phyloP scores from a whole-genome alignment of 148 eudicot genomes.

The Chenopodium album region DNA sequence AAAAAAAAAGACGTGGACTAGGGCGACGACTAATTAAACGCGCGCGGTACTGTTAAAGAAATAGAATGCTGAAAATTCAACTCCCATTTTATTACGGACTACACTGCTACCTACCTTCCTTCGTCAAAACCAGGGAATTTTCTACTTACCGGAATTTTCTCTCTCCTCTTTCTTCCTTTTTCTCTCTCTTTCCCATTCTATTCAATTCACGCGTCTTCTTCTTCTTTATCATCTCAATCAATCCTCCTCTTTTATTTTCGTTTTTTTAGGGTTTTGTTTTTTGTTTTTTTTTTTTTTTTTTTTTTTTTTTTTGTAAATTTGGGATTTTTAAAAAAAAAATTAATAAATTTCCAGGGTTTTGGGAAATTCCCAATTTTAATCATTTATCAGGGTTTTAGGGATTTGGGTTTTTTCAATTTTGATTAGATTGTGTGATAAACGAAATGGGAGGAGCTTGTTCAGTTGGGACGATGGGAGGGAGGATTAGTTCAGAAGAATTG shows the following conservation, averaged over 20 bases:
- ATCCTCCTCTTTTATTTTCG: too few relatives aligned
- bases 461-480: constrained; percentile 23
- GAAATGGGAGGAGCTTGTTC: constrained; percentile 38
- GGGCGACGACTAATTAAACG: too few relatives aligned
- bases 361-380: too few relatives aligned
- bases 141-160: not conserved
- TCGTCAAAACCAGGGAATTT: constrained; percentile 20
- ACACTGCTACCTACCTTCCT: not conserved
- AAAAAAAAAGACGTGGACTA: too few relatives aligned
- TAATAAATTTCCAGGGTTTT: too few relatives aligned
- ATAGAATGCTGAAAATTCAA: not conserved
- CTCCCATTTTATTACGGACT: not conserved
- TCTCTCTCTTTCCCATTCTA: not conserved
- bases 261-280: too few relatives aligned
- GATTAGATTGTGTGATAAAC: not conserved
- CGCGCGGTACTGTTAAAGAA: too few relatives aligned
- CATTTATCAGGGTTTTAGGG: not conserved
- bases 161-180: not conserved
- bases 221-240: not conserved
- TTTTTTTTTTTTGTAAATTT: too few relatives aligned
- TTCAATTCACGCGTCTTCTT: constrained; percentile 25
- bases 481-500: constrained; percentile 29
- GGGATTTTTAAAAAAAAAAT: too few relatives aligned
- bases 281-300: too few relatives aligned
- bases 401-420: not conserved